A percentile compares a stretch with the other conserved stretches of the same genome.
phyloP scores from a whole-genome alignment of 2,329 filamentous ascomycete species.

The Exophiala bonariae region DNA sequence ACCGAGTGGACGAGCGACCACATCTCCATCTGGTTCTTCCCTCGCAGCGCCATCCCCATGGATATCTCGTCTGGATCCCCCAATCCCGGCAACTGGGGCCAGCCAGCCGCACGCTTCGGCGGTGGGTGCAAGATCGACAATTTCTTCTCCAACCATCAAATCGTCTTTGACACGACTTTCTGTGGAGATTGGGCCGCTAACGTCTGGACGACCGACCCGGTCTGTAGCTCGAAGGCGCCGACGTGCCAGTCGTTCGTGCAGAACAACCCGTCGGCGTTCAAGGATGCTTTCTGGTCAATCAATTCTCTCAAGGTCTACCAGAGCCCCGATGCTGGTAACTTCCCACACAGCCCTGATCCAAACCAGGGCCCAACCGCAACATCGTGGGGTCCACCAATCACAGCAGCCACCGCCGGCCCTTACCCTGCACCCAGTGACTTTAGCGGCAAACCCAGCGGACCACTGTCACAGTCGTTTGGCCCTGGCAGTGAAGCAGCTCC shows the following conservation, averaged over 20 bases:
- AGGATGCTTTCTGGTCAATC: conserved; percentile 58
- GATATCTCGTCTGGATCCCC: conserved; percentile 64
- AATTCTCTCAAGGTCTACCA: conserved; percentile 26
- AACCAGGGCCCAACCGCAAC: neutral
- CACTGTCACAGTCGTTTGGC: neutral
- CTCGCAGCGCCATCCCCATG: conserved; percentile 62
- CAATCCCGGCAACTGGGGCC: conserved; percentile 67
- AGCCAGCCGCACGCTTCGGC: conserved; percentile 67
- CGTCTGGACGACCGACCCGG: conserved; percentile 60
- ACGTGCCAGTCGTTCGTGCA: conserved; percentile 73
- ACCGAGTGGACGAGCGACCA: conserved; percentile 71
- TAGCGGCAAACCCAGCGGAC: neutral
- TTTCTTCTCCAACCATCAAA: conserved; percentile 70
- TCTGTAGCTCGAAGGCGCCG: conserved; percentile 60
- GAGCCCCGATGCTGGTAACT: conserved; percentile 1
- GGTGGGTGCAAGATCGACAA: conserved; percentile 69
- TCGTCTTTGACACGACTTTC: conserved; percentile 81
- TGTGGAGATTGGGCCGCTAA: conserved; percentile 84
- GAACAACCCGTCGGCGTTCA: conserved; percentile 68
- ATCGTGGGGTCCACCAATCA: neutral
- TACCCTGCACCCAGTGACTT: neutral
- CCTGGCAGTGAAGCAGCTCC: neutral
- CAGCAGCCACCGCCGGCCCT: neutral
- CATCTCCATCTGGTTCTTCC: conserved; percentile 83
- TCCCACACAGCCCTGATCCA: neutral